These are phyloP conservation scores for Fusarium illudens DNA, from an alignment of 2,329 filamentous ascomycete species.

Conservation along the genomic window DNA sequence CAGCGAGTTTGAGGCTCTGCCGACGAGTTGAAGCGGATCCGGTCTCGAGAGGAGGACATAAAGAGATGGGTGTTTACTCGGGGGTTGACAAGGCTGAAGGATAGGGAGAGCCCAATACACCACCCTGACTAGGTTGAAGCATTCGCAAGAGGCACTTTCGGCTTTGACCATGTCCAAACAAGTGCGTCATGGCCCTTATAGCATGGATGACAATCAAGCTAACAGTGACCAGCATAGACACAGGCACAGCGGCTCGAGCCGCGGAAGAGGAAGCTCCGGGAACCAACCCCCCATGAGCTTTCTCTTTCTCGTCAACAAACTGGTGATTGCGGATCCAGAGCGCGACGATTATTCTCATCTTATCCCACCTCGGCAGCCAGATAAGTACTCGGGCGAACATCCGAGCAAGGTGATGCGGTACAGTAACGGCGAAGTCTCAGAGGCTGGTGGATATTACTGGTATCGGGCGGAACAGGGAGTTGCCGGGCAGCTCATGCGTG, in stretches of 20 bases:
- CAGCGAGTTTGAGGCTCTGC: slow-evolving; percentile 40
- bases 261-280: slow-evolving; percentile 15
- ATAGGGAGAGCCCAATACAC: background rate
- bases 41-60: slow-evolving; percentile 22
- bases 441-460: slow-evolving; percentile 38
- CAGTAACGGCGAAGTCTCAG: slow-evolving; percentile 41
- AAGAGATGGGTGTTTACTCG: slow-evolving; percentile 15
- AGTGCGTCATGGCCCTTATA: slow-evolving; percentile 1
- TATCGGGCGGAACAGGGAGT: background rate
- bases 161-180: slow-evolving; percentile 7
- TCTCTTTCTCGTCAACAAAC: slow-evolving; percentile 52
- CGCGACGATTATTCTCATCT: slow-evolving; percentile 34
- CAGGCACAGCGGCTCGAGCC: slow-evolving; percentile 3
- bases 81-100: background rate
- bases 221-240: slow-evolving; percentile 14
- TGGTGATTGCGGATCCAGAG: slow-evolving; percentile 33
- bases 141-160: background rate
- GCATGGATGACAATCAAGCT: background rate
- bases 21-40: background rate
- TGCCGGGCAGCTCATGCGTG: slow-evolving; percentile 1
- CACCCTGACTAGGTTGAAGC: background rate
- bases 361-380: slow-evolving; percentile 41
- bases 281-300: slow-evolving; percentile 41
- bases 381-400: slow-evolving; percentile 41
- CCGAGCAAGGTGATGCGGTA: slow-evolving; percentile 50